phyloP scores from a whole-genome alignment of 139 green algal species.

The Chlorella sp. region DNA sequence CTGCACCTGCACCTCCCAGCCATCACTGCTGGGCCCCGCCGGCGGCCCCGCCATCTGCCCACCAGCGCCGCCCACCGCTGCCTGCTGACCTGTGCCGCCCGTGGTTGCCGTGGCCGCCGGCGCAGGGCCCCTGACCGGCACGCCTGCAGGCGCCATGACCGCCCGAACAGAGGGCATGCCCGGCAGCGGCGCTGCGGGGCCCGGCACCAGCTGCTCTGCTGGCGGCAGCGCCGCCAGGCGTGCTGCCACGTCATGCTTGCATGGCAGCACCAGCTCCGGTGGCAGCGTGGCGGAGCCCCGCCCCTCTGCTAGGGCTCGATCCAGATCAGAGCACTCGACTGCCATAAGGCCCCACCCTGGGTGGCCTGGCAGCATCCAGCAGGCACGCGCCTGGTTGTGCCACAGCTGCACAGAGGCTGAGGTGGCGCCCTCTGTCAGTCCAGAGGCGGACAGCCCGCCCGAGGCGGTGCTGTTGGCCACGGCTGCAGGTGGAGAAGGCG shows the following conservation, averaged over 20 bases:
- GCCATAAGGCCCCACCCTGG: neutral
- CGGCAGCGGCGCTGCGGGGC: neutral
- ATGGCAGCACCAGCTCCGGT: neutral
- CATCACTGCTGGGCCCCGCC: neutral
- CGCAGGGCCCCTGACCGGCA: neutral
- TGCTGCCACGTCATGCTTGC: neutral
- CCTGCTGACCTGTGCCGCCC: too few species aligned
- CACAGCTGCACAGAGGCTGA: neutral
- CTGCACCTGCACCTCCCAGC: neutral
- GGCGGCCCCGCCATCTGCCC: neutral
- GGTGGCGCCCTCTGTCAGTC: neutral
- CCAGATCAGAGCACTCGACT: neutral
- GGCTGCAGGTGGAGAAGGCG: neutral
- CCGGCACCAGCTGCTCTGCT: neutral
- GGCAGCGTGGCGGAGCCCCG: neutral
- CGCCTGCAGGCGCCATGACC: neutral
- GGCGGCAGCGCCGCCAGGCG: neutral
- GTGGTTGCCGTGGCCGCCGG: too few species aligned
- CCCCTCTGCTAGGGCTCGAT: neutral
- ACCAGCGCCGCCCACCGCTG: neutral
- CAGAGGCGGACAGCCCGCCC: neutral
- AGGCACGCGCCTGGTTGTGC: constrained; percentile 3
- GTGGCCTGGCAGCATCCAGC: neutral
- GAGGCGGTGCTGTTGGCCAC: neutral
- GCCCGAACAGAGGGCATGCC: neutral